phyloP scores from a whole-genome alignment of 306 rosid species.

The Corylus avellana region DNA sequence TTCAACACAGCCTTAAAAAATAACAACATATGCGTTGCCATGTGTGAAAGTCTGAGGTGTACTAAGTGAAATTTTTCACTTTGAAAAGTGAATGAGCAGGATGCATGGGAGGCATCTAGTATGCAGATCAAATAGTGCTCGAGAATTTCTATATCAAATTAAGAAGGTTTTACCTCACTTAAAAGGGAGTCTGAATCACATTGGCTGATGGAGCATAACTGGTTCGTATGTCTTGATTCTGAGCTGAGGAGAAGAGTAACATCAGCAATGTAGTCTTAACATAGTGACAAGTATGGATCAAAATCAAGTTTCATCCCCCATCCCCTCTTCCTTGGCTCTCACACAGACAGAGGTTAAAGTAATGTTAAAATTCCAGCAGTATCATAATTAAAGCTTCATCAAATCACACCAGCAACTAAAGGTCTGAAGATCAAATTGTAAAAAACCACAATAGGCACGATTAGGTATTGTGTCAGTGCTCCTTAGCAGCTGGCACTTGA shows the following conservation, averaged over 20 bases:
- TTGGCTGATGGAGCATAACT: slow-evolving; percentile 91
- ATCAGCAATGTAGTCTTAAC: slow-evolving; percentile 26
- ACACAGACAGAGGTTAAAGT: neutral
- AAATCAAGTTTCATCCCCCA: slow-evolving; percentile 5
- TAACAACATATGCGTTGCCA: slow-evolving; percentile 13
- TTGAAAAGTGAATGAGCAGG: slow-evolving; percentile 13
- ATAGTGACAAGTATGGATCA: neutral
- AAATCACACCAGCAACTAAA: neutral
- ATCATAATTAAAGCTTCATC: neutral
- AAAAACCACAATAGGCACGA: neutral
- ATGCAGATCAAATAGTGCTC: neutral
- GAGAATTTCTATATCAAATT: slow-evolving; percentile 7
- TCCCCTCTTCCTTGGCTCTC: neutral
- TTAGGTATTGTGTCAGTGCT: neutral
- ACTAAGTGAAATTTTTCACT: slow-evolving; percentile 8
- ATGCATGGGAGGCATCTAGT: slow-evolving; percentile 10
- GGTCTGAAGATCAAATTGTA: neutral
- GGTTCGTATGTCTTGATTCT: slow-evolving; percentile 86
- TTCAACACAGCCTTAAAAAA: slow-evolving; percentile 13
- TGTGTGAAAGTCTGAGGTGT: slow-evolving; percentile 16
- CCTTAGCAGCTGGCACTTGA: slow-evolving; percentile 5
- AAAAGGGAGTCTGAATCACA: slow-evolving; percentile 89
- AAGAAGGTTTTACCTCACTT: slow-evolving; percentile 65
- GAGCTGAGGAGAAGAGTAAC: slow-evolving; percentile 59
- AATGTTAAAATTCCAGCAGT: neutral